phyloP scores from a whole-genome alignment of 805 yeast species.

The Candida peoriensis region DNA sequence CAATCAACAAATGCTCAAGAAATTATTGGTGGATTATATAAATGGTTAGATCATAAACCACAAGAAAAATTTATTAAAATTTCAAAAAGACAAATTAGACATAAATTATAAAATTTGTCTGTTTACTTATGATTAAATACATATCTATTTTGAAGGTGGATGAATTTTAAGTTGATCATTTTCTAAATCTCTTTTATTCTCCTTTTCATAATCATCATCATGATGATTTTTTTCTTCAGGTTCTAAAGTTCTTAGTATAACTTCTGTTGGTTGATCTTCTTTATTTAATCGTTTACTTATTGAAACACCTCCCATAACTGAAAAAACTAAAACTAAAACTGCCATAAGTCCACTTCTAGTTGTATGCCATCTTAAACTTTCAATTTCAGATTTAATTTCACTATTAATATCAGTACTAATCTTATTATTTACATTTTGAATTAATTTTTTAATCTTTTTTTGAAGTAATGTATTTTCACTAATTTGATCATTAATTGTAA shows the following conservation, averaged over 20 bases:
- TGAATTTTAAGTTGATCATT: no score
- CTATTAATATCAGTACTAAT: conserved; percentile 78
- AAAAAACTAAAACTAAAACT: conserved; percentile 58
- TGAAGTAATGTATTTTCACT: conserved; percentile 77
- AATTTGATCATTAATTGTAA: conserved; percentile 80
- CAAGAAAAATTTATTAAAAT: conserved; percentile 59
- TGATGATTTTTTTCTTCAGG: conserved; percentile 20
- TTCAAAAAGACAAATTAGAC: conserved; percentile 49
- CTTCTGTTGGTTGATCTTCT: conserved; percentile 29
- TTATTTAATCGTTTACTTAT: conserved; percentile 31
- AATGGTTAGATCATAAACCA: conserved; percentile 72
- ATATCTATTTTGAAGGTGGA: no score
- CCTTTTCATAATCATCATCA: conserved; percentile 29
- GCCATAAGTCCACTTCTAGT: conserved; percentile 85
- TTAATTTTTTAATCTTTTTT: conserved; percentile 57
- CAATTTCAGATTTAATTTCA: conserved; percentile 81
- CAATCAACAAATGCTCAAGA: conserved; percentile 58
- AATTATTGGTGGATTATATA: conserved; percentile 59
- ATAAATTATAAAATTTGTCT: conserved; percentile 44
- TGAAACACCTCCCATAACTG: conserved; percentile 50
- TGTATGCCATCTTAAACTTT: conserved; percentile 86
- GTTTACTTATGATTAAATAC: no score
- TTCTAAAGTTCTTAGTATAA: conserved; percentile 27
- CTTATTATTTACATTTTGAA: conserved; percentile 80
- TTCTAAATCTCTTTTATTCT: conserved; percentile 17